Base-by-base conservation (phyloP, 2,329 filamentous ascomycete genomes). In the Aspergillus caelatus region DNA sequence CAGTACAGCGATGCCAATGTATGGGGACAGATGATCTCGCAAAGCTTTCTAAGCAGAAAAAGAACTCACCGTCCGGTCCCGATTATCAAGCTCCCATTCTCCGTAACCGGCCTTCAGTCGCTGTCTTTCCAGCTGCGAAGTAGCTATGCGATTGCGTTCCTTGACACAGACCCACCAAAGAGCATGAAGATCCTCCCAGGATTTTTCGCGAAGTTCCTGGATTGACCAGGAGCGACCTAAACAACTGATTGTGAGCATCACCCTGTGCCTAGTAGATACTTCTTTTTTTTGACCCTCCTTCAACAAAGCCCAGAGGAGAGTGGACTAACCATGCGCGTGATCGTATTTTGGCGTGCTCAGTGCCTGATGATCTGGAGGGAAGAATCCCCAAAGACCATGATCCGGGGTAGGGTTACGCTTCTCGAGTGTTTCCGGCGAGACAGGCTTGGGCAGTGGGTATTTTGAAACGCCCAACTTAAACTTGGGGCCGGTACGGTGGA, bases 101-200 rank as follows among this genome's bases (percentile, higher is more conserved):
- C 94, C 94, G 73, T 91, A 95, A 32, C 90, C 88, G 56, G 92
- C 84, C 68, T 89, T 83, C 61, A 91, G 75, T 69, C 90, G 86
- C 34, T 82, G 74, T 71, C 92, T 85, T 82, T 96, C 93, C 62
- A 84, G 78, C 59, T 84, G 84, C 69, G 90, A 89, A 34, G 96
- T 98, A n/a, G 88, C 85, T 70, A 98, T 87, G 70, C 92, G 87
- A 80, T 99, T 99, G 72, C 91, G 85, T 82, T 99, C 95, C 81
- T 92, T 93, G 64, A 91, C 86, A 77, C 95, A 98, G 61, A 93
- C 87, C 93, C 94, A 99, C 93, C 94, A 99, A 74, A 99, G 84
- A 65, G 85, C 83, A 79, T 98, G 94, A 71, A 99, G 81, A 77
- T 98, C 94, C 65, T 97, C 92, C 92, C 93, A 99, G 67, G 90